A percentile compares a stretch with the other conserved stretches of the same genome.
These are phyloP conservation scores for Hura crepitans DNA, from an alignment of 441 rosid species.

Conservation along the genomic window DNA sequence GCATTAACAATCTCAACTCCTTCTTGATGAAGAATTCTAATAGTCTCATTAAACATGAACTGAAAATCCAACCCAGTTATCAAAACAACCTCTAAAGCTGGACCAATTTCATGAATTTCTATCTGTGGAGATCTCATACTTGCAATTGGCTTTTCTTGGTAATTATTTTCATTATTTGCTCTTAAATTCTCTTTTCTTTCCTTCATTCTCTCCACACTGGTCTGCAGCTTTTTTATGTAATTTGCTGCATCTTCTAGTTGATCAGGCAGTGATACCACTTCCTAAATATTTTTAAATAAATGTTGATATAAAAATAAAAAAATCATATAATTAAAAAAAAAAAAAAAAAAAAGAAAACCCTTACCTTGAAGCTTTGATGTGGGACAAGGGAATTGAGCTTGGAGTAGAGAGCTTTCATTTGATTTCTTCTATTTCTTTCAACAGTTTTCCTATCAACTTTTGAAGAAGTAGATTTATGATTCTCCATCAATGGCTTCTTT, in stretches of 20 bases:
- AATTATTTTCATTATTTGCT: slow-evolving; percentile 1
- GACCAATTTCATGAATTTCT: slow-evolving; percentile 48
- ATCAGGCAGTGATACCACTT: slow-evolving; percentile 50
- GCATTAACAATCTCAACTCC: slow-evolving; percentile 61
- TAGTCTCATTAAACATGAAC: slow-evolving; percentile 44
- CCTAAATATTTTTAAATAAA: slow-evolving; percentile 34
- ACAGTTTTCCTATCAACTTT: slow-evolving; percentile 55
- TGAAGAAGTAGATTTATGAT: slow-evolving; percentile 37
- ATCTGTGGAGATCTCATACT: slow-evolving; percentile 35
- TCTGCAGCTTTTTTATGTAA: slow-evolving; percentile 65
- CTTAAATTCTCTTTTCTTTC: slow-evolving; percentile 46
- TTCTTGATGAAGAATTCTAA: slow-evolving; percentile 57
- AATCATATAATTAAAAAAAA: too few relatives aligned
- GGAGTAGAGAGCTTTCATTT: slow-evolving; percentile 65
- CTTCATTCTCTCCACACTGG: slow-evolving; percentile 54
- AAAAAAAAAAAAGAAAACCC: slow-evolving; percentile 4
- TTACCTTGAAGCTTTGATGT: slow-evolving; percentile 46
- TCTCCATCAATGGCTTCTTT: slow-evolving; percentile 32
- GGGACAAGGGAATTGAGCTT: slow-evolving; percentile 68
- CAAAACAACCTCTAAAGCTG: slow-evolving; percentile 48
- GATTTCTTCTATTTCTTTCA: slow-evolving; percentile 74
- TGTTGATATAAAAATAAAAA: not conserved
- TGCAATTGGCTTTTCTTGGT: not conserved
- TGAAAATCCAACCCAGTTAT: slow-evolving; percentile 45
- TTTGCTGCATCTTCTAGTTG: slow-evolving; percentile 63